Conservation (phyloP, 495 filamentous ascomycete species). For the Articulospora tetracladia region DNA sequence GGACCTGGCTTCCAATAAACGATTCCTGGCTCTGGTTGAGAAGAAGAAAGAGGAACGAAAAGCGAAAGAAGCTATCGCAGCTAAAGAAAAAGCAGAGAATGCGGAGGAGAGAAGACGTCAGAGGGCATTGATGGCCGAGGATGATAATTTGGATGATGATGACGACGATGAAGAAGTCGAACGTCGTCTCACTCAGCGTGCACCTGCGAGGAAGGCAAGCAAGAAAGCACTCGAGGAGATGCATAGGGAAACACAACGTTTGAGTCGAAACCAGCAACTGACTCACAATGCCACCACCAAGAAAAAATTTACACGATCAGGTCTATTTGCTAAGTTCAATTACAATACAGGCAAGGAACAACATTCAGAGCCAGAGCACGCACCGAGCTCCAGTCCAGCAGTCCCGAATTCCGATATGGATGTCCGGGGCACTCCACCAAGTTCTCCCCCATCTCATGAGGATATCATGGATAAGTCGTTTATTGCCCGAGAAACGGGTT, state of each 20-base stretch:
- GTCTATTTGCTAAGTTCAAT: conserved; percentile 81
- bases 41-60: conserved; percentile 67
- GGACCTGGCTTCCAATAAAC: conserved; percentile 41
- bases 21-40: conserved; percentile 65
- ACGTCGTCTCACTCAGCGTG: conserved; percentile 59
- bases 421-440: conserved; percentile 48
- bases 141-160: conserved; percentile 42
- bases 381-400: conserved; percentile 33
- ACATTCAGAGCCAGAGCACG: conserved; percentile 31
- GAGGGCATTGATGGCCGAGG: conserved; percentile 30
- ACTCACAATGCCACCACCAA: conserved; percentile 86
- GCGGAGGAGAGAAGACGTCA: conserved; percentile 32
- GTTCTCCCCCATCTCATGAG: conserved; percentile 37
- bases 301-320: conserved; percentile 85
- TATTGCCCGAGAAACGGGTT: not conserved
- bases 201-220: conserved; percentile 80
- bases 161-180: conserved; percentile 53
- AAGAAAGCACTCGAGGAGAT: conserved; percentile 98
- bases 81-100: conserved; percentile 46
- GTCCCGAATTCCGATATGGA: conserved; percentile 39
- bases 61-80: conserved; percentile 56
- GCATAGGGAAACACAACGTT: conserved; percentile 84
- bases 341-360: conserved; percentile 43
- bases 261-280: conserved; percentile 85
- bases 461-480: conserved; percentile 17